Base-by-base conservation (phyloP, 441 rosid species). In the Populus hybrid region DNA sequence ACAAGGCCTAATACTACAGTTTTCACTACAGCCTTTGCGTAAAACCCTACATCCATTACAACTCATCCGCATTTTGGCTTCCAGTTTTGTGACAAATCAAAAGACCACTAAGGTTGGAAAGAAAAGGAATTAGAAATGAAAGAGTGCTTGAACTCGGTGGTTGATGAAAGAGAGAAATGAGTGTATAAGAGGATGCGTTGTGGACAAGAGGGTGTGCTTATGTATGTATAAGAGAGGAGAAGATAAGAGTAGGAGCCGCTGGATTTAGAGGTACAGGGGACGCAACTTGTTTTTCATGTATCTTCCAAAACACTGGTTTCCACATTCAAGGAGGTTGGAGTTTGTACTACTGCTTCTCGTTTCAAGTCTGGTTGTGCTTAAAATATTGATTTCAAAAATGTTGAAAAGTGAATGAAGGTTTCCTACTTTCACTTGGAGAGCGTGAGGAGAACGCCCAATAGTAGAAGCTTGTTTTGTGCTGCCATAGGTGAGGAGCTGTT, bases 11-110 rank as follows among this genome's bases (percentile, higher is more conserved):
- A 89, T 84, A 71, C 75, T 77, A 68, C 91, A 89, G 72, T 80
- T 84, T 4, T 87, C 88, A 64, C 81, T 81, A 82, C 93, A 89
- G 46, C 93, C 91, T 59, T 89, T 89, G 46, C 93, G 85, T 2
- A 89, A 85, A 64, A 89, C 88, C 1, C 93, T 79, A 76, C 93
- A 88, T 6, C 91, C 93, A 75, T 88, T 89, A 76, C 93, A 89
- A 75, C 93, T 89, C 90, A 88, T 88, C 79, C 85, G 82, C 85
- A 82, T 82, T 82, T 66, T 74, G 12, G 2, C n/a, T 53, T 53
- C 61, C 61, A 53, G n/a, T 18, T 53, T 53, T 53, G n/a, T 5
- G 7, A 16, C 32, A 30, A 30, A 3, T 30, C 7, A 53, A 16
- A 18, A 1, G 61, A 53, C 21, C 7, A 53, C 14, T 35, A 35